Conservation (phyloP, 306 rosid genomes). For the Vigna radiata region DNA sequence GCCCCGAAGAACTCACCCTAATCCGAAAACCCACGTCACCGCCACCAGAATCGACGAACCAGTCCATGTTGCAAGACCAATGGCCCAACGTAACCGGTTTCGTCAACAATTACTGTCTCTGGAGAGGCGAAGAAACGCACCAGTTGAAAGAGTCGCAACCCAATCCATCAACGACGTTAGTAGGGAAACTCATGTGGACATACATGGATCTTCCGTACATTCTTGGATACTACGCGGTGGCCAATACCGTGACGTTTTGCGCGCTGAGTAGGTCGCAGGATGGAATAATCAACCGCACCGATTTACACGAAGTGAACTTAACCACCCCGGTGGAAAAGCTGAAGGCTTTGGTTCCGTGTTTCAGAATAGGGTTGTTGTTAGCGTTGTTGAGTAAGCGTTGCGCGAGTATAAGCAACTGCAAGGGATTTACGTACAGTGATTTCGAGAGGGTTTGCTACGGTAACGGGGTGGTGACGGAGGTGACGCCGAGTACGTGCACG, state of each 20-base stretch:
- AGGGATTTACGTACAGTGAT: slow-evolving; percentile 58
- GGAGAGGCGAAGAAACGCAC: slow-evolving; percentile 93
- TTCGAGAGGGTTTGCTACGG: slow-evolving; percentile 70
- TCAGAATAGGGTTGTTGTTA: slow-evolving; percentile 61
- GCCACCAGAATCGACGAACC: neutral
- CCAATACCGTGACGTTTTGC: slow-evolving; percentile 71
- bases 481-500: slow-evolving; percentile 76
- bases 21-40: slow-evolving; percentile 56
- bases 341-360: slow-evolving; percentile 76
- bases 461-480: slow-evolving; percentile 60
- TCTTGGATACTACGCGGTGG: slow-evolving; percentile 78
- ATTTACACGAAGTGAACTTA: slow-evolving; percentile 66
- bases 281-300: slow-evolving; percentile 58
- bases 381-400: slow-evolving; percentile 53
- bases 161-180: slow-evolving; percentile 63
- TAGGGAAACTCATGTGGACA: slow-evolving; percentile 71
- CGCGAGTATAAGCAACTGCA: neutral
- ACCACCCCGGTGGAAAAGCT: slow-evolving; percentile 63
- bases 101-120: slow-evolving; percentile 66
- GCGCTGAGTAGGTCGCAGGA: slow-evolving; percentile 70
- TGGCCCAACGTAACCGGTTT: slow-evolving; percentile 92
- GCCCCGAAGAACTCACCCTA: slow-evolving; percentile 54
- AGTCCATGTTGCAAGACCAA: slow-evolving; percentile 61
- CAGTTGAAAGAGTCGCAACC: slow-evolving; percentile 52
- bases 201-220: slow-evolving; percentile 78